A percentile compares a stretch with the other conserved stretches of the same genome.
These are phyloP conservation scores for Euphorbia lathyris DNA, from an alignment of 345 rosid genomes.

Conservation along the genomic window DNA sequence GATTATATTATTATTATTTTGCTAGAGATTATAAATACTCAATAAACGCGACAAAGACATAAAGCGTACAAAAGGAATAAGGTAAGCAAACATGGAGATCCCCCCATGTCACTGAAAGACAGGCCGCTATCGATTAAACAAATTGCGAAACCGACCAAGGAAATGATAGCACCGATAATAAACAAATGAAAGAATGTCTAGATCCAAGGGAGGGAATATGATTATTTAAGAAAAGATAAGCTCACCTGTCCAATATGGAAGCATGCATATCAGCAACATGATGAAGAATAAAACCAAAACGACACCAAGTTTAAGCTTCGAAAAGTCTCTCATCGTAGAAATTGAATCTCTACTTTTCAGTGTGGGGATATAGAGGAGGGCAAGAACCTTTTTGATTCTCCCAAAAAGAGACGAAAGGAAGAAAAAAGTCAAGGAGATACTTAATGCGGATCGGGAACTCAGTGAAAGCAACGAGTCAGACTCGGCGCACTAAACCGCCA, in stretches of 20 bases:
- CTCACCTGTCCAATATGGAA: constrained; percentile 23
- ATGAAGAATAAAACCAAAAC: constrained; percentile 16
- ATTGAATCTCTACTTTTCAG: not conserved
- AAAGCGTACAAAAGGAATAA: constrained; percentile 1
- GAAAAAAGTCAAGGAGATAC: constrained; percentile 10
- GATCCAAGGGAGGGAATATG: not conserved
- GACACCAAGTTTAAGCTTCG: constrained; percentile 10
- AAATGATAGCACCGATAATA: constrained; percentile 10
- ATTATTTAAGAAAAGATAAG: not conserved
- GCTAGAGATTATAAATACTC: not conserved
- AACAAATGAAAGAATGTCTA: constrained; percentile 17
- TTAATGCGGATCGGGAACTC: constrained; percentile 1
- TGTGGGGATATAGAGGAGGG: not conserved
- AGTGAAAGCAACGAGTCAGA: constrained; percentile 13
- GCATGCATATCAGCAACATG: constrained; percentile 16
- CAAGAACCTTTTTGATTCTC: constrained; percentile 8
- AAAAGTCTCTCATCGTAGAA: constrained; percentile 25
- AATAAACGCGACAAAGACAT: not conserved
- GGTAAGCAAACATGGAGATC: constrained; percentile 4
- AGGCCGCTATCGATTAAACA: not conserved
- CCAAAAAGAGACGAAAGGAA: not conserved
- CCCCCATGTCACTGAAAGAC: constrained; percentile 23
- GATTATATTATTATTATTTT: not conserved
- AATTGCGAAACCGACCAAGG: not conserved
- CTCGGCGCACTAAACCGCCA: constrained; percentile 1